A percentile compares a stretch with the other conserved stretches of the same genome.
phyloP scores from a whole-genome alignment of 73 alveolate genomes.

The Uronychia setigera region DNA sequence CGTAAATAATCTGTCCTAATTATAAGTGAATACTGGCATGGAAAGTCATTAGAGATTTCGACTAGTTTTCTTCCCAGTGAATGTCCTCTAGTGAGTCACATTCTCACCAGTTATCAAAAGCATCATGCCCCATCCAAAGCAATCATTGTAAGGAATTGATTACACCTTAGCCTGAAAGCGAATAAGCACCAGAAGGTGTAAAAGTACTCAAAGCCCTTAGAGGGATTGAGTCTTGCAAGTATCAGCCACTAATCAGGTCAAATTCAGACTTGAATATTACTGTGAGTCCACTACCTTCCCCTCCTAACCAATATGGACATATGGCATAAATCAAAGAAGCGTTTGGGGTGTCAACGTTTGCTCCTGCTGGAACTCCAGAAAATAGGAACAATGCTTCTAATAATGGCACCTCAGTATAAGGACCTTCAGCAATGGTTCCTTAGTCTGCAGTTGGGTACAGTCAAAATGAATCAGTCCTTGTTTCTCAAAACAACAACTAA shows the following conservation, averaged over 20 bases:
- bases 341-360: neutral
- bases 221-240: conserved; percentile 63
- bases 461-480: no score
- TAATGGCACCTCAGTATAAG: no score
- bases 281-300: conserved; percentile 4
- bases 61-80: conserved; percentile 81
- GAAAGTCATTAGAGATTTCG: conserved; percentile 88
- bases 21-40: conserved; percentile 81
- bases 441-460: no score
- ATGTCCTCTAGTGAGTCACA: conserved; percentile 64
- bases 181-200: conserved; percentile 23
- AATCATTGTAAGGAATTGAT: neutral
- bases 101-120: conserved; percentile 52
- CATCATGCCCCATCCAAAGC: conserved; percentile 61
- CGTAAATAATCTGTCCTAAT: neutral
- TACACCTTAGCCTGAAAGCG: conserved; percentile 31
- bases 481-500: no score
- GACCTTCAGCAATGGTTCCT: no score
- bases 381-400: neutral
- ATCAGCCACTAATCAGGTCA: conserved; percentile 54
- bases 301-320: neutral
- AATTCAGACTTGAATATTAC: neutral
- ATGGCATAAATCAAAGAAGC: neutral
- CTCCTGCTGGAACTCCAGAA: neutral
- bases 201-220: conserved; percentile 47